Percentiles rank a stretch among this genome's conserved stretches.
phyloP scores from a whole-genome alignment of 768 basidiomycete species.

The Daedaleopsis sinensis region DNA sequence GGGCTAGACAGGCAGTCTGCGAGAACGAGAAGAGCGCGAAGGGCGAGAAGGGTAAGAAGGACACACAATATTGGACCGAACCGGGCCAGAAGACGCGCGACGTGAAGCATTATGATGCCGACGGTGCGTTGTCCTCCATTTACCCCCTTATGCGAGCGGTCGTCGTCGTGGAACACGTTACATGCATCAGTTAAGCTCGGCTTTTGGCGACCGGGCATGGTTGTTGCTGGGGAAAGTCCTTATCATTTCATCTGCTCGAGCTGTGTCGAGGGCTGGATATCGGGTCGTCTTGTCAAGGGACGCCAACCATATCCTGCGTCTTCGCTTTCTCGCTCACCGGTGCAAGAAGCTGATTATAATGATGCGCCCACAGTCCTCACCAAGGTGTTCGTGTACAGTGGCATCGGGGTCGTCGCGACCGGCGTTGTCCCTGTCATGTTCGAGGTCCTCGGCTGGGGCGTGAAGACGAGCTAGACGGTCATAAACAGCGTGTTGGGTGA shows the following conservation, averaged over 20 bases:
- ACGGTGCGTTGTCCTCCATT: constrained; percentile 55
- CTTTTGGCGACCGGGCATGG: too few species aligned
- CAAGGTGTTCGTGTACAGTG: constrained; percentile 88
- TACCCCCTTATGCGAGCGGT: not conserved
- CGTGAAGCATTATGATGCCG: constrained; percentile 83
- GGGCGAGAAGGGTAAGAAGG: constrained; percentile 1
- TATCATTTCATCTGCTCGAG: too few species aligned
- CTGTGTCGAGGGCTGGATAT: too few species aligned
- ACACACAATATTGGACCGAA: not conserved
- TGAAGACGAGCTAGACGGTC: constrained; percentile 28
- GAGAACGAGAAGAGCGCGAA: constrained; percentile 5
- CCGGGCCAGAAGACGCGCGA: constrained; percentile 7
- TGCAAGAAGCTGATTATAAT: not conserved
- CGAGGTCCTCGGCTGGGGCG: constrained; percentile 70
- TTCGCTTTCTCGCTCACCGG: constrained; percentile 3
- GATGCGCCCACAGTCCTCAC: constrained; percentile 64
- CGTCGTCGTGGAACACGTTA: not conserved
- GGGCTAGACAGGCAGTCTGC: not conserved
- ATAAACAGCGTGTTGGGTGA: not conserved
- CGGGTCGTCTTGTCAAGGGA: not conserved
- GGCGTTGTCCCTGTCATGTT: constrained; percentile 70
- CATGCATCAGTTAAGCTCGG: too few species aligned
- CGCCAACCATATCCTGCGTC: not conserved
- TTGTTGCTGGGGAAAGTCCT: too few species aligned
- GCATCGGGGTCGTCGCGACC: constrained; percentile 73